phyloP scores from a whole-genome alignment of 202 grass and related monocot species.

The Digitaria exilis region DNA sequence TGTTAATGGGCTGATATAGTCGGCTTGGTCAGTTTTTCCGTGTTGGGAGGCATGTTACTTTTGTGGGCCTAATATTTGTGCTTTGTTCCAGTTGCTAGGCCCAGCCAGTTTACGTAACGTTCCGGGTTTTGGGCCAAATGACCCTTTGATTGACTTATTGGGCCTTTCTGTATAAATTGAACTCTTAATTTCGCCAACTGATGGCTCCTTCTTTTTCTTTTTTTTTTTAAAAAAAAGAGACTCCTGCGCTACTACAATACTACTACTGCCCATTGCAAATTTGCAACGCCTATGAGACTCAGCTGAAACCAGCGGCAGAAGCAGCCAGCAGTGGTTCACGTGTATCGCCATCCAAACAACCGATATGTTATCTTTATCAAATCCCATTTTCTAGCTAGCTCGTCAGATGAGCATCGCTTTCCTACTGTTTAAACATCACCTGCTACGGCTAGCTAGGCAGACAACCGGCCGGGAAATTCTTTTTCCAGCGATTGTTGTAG shows the following conservation, averaged over 20 bases:
- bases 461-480: background rate
- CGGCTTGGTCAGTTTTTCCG: background rate
- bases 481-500: background rate
- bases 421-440: background rate
- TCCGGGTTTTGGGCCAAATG: background rate
- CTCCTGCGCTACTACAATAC: no score
- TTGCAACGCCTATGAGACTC: no score
- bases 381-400: background rate
- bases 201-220: background rate
- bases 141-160: background rate
- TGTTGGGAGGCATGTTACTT: no score
- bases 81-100: background rate
- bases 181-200: background rate
- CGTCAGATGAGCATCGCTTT: background rate
- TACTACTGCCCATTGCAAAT: no score
- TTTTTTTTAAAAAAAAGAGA: no score
- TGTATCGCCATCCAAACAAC: constrained; percentile 2
- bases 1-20: background rate
- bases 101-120: background rate
- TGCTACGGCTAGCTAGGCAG: background rate
- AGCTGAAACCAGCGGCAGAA: no score
- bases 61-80: background rate
- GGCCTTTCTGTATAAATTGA: background rate
- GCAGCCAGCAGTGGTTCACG: background rate
- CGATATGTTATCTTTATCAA: background rate